A percentile compares a stretch with the other conserved stretches of the same genome.
Evolutionary conservation across 1,139 yeast species (phyloP).

Genomic region (Geotrichum siamense): DNA sequence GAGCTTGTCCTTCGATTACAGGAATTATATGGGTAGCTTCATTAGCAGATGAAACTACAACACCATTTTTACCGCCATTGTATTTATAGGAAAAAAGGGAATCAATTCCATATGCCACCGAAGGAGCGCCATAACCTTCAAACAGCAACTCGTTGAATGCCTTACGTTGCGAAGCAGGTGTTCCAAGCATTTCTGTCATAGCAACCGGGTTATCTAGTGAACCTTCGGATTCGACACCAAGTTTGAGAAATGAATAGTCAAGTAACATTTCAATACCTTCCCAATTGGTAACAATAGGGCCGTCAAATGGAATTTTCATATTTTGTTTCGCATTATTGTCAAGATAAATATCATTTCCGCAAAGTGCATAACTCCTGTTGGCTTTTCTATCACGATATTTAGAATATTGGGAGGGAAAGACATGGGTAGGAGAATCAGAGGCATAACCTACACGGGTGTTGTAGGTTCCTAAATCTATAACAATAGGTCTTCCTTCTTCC

Average conservation of each 20-base stretch:
- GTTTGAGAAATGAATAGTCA: constrained; percentile 75
- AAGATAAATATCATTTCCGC: constrained; percentile 74
- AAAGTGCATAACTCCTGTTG: constrained; percentile 56
- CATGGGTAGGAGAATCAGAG: constrained; percentile 50
- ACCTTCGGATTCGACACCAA: constrained; percentile 50
- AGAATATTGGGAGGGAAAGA: constrained; percentile 63
- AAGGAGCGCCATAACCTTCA: constrained; percentile 71
- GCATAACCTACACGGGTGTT: constrained; percentile 69
- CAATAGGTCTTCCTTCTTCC: constrained; percentile 59
- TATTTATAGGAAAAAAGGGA: constrained; percentile 62
- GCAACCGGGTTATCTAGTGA: constrained; percentile 69
- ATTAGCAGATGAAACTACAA: constrained; percentile 76
- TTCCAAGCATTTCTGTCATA: constrained; percentile 71
- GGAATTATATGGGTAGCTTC: constrained; percentile 83
- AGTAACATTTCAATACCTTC: constrained; percentile 75
- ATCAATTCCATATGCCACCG: constrained; percentile 75
- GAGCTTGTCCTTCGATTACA: constrained; percentile 58
- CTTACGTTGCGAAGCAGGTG: constrained; percentile 61
- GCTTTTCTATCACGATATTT: constrained; percentile 72
- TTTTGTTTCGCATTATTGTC: constrained; percentile 65
- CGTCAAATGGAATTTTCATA: constrained; percentile 78
- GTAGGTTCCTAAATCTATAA: constrained; percentile 58
- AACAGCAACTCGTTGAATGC: constrained; percentile 69
- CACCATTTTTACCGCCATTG: constrained; percentile 46
- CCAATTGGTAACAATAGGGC: constrained; percentile 84